Conservation (phyloP, 176 grass and related monocot species). For the Phyllostachys edulis region DNA sequence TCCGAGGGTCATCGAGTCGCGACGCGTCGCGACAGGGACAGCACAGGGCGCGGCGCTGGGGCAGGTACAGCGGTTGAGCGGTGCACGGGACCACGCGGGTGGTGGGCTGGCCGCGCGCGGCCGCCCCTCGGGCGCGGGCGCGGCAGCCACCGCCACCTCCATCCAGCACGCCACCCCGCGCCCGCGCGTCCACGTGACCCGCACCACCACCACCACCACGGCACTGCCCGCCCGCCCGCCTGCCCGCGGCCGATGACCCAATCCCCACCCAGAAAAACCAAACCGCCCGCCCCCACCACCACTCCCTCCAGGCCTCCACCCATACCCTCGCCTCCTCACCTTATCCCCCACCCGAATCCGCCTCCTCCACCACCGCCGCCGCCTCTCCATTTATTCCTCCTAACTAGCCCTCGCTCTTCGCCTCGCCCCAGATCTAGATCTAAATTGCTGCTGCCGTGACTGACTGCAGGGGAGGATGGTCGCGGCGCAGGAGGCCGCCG, state of each 20-base stretch:
- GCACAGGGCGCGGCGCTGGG: neutral
- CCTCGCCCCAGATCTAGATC: conserved; percentile 44
- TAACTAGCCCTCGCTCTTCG: conserved; percentile 16
- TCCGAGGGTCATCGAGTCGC: neutral
- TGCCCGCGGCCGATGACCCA: conserved; percentile 39
- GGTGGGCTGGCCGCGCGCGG: neutral
- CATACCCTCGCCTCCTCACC: conserved; percentile 32
- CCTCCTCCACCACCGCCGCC: conserved; percentile 45
- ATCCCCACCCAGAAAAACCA: conserved; percentile 41
- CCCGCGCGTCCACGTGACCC: conserved; percentile 50
- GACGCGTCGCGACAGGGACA: neutral
- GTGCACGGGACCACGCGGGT: conserved; percentile 38
- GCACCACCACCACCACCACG: conserved; percentile 33
- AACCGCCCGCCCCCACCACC: conserved; percentile 38
- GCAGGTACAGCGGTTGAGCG: neutral
- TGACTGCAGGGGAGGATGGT: conserved; percentile 16
- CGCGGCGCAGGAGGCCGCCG: conserved; percentile 29
- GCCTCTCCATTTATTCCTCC: conserved; percentile 32
- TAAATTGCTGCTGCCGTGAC: conserved; percentile 13
- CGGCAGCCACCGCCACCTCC: conserved; percentile 32
- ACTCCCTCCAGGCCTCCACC: conserved; percentile 24
- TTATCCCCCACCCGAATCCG: conserved; percentile 37
- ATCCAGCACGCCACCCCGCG: conserved; percentile 3
- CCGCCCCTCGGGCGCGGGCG: conserved; percentile 27
- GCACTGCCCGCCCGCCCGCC: neutral